Base-by-base conservation (phyloP, 306 rosid genomes). In the Castanospermum australe region DNA sequence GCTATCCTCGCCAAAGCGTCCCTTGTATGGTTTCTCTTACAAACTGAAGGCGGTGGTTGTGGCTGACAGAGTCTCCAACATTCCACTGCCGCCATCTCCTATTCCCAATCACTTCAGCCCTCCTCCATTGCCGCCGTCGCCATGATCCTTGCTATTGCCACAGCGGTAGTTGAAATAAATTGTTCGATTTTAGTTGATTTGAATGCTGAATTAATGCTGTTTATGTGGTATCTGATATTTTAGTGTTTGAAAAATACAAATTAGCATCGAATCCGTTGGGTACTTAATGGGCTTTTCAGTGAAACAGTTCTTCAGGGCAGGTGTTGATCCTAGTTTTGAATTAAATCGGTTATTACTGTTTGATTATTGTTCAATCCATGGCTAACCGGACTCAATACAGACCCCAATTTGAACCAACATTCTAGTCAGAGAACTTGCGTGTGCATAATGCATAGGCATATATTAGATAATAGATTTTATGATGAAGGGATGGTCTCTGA, bases 71-170 rank as follows among this genome's bases (percentile, higher is more conserved):
- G 54, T 11, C 8, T 12, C n/a, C 2, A 38, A 8, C 24, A 33
- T 48, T 35, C 32, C 64, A 20, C 76, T 64, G 6, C 77, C 77
- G 2, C 77, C 77, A 52, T 20, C 77, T 0, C 77, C 65, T 6
- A 51, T 9, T 5, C 20, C 14, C 13, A 72, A 72, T 61, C 67
- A 65, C 6, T 35, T 65, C 5, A 6, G 5, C 6, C 77, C 51
- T 67, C 73, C 73, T 67, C 52, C 71, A n/a, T 41, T 39, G 1
- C 73, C 13, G 4, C 35, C 11, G 2, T 10, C 17, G 3, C 72
- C 20, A 5, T 66, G 11, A 24, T 39, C 44, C 10, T 6, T 39
- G 44, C 63, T 8, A 10, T 24, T 24, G 63, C 15, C 63, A 21
- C 9, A 15, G 11, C 15, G 56, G 57, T 18, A 8, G 11, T 17